Evolutionary conservation across 1,284 basidiomycete species (phyloP), one percentile per base, ranked within the genome.

Genomic region (Fereydounia khargensis): DNA sequence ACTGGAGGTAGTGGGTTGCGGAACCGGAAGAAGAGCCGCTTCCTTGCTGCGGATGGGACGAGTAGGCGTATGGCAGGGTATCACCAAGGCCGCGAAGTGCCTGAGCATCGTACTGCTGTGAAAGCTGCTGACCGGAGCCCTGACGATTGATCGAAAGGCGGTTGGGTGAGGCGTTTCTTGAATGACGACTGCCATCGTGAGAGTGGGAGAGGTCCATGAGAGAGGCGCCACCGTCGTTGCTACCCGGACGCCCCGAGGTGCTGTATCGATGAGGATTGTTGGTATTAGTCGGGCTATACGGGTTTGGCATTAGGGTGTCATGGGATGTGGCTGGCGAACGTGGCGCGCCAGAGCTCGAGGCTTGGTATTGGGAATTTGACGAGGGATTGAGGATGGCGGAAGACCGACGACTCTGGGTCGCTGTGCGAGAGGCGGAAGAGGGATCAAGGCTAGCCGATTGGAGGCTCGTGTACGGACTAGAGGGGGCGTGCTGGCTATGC

Each of bases 131-230:
- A 18, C 40, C 28, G 17, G 42, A 22, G 23, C 16, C 19, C 8
- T 38, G 48, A 13, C 35, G 27, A 8, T 33, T 19, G 22, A 35
- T 17, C 5, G 38, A 39, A 9, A 33, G 35, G 25, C 51, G 51
- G 34, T 48, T 44, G 10, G 58, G 58, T 5, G 58, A 61, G n/a
- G n/a, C n/a, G n/a, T n/a, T n/a, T n/a, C n/a, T n/a, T n/a, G n/a
- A n/a, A n/a, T n/a, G n/a, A n/a, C 47, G 28, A 16, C 43, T 35
- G 8, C 35, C 7, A 16, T 47, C 42, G 28, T 43, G 40, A 4
- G 58, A 42, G 6, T 42, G 46, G 27, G 44, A 51, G 31, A 61
- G 22, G 28, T 61, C 58, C 58, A 61, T 61, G 7, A 56, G 38
- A 21, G 39, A 30, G 14, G 28, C 52, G 42, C 44, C 27, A 3